Base-by-base conservation (phyloP, 2,329 filamentous ascomycete genomes). In the Claviceps arundinis region DNA sequence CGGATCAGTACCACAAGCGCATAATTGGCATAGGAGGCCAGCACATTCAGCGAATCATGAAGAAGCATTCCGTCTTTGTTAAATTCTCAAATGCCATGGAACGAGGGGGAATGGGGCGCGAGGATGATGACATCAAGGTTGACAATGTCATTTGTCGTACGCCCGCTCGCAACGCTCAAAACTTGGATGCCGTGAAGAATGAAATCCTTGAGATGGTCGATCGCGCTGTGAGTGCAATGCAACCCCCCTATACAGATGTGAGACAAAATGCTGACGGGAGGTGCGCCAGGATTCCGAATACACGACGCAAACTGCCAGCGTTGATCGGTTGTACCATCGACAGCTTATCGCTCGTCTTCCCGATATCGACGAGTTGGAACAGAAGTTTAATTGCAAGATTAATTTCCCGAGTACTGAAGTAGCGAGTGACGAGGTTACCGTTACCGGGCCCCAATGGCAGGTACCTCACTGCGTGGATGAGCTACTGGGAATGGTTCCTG, bases 61-160 rank as follows among this genome's bases (percentile, higher is more conserved):
- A 98, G 75, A 97, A 97, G 71, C 95, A 98, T 70, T 97, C 93
- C 0, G 93, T 98, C 59, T 98, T 98, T 62, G 93, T 98, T 72
- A 98, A 98, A 67, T 98, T 98, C 64, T 95, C 89, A 58, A 98
- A 98, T 61, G 93, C 93, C 16, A 97, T 97, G 90, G 93, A 98
- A 65, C 85, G 93, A 64, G 93, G 66, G 40, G 70, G 90, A 38
- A 85, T 94, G 68, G 88, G 89, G 58, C 90, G 94, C 59, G 90
- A 97, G 64, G 93, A 98, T 63, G 93, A 98, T 64, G 93, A 98
- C 65, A 88, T 95, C 70, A 95, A 96, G 69, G 89, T 97, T 46
- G 93, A 98, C 72, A 97, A 98, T 65, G 93, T 98, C 60, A 96
- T 98, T 61, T 98, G 93, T 69, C 89, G 93, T 51, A 98, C 93